phyloP scores from a whole-genome alignment of 768 basidiomycete species.

The Boletus sp. region DNA sequence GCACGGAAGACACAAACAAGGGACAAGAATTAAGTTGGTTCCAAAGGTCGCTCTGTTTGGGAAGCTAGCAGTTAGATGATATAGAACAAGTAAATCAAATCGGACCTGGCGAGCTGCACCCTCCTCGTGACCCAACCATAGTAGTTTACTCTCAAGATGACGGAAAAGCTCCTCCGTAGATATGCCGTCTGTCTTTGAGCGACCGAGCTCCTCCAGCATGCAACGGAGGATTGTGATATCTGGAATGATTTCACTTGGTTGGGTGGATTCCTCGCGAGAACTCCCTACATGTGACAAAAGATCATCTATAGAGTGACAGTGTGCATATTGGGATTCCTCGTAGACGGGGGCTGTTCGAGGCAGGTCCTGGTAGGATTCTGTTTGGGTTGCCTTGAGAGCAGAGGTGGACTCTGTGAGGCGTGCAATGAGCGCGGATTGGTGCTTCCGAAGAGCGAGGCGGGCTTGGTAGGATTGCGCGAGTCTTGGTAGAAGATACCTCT shows the following conservation, averaged over 20 bases:
- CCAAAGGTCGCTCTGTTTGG: slow-evolving; percentile 54
- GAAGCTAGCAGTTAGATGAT: not conserved
- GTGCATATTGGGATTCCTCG: slow-evolving; percentile 45
- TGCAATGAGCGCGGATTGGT: slow-evolving; percentile 56
- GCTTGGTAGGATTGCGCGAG: slow-evolving; percentile 58
- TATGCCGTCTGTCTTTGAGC: slow-evolving; percentile 38
- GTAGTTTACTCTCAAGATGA: slow-evolving; percentile 53
- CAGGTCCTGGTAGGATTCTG: slow-evolving; percentile 52
- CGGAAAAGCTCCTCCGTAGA: slow-evolving; percentile 61
- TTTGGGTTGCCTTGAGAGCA: slow-evolving; percentile 55
- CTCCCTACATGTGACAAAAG: slow-evolving; percentile 23
- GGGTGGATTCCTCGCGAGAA: slow-evolving; percentile 11
- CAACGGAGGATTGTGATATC: slow-evolving; percentile 62
- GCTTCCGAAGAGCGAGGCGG: slow-evolving; percentile 56
- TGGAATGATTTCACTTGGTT: slow-evolving; percentile 36
- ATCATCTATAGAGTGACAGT: slow-evolving; percentile 46
- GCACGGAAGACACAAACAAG: slow-evolving; percentile 44
- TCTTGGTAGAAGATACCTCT: slow-evolving; percentile 72
- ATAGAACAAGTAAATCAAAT: not conserved
- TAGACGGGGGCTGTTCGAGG: slow-evolving; percentile 52
- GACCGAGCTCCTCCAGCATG: slow-evolving; percentile 50
- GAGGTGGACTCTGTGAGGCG: slow-evolving; percentile 55
- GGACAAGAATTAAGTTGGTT: slow-evolving; percentile 50
- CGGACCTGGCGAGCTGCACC: slow-evolving; percentile 56
- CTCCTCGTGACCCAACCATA: slow-evolving; percentile 54